These are phyloP conservation scores for Giardia muris DNA, from an alignment of 208 protist species.

Conservation along the genomic window DNA sequence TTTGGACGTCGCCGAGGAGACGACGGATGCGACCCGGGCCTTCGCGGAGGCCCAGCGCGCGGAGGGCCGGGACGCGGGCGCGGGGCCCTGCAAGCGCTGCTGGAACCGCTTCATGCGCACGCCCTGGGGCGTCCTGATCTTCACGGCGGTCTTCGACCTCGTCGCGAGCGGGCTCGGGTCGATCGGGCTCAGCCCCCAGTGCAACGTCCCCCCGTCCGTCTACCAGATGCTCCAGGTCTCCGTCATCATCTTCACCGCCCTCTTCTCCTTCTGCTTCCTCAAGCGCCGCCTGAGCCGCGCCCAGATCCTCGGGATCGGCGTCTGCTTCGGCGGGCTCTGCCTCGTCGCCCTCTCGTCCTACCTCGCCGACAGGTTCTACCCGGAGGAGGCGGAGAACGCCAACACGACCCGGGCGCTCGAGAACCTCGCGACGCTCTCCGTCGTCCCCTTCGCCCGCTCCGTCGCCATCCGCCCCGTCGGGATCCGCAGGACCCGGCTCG, in stretches of 20 bases:
- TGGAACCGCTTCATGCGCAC: background rate
- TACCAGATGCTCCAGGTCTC: constrained; percentile 6
- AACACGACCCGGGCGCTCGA: background rate
- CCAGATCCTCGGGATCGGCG: background rate
- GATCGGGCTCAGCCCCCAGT: background rate
- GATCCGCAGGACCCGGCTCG: background rate
- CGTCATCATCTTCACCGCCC: background rate
- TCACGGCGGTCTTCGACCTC: background rate
- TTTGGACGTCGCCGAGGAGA: background rate
- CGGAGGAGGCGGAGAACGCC: background rate
- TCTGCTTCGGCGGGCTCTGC: background rate
- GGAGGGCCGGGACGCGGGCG: no score
- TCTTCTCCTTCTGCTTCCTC: background rate
- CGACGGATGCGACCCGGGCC: background rate
- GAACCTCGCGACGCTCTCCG: background rate
- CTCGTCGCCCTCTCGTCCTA: background rate
- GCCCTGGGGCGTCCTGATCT: background rate
- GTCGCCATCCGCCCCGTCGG: background rate
- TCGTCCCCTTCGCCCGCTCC: no score
- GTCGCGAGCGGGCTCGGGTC: background rate
- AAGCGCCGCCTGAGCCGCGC: background rate
- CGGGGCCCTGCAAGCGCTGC: no score
- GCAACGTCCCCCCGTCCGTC: background rate
- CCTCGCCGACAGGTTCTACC: background rate
- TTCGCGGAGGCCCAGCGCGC: background rate